A percentile compares a stretch with the other conserved stretches of the same genome.
phyloP scores from a whole-genome alignment of 73 alveolate species.

The Diophrys sp. region DNA sequence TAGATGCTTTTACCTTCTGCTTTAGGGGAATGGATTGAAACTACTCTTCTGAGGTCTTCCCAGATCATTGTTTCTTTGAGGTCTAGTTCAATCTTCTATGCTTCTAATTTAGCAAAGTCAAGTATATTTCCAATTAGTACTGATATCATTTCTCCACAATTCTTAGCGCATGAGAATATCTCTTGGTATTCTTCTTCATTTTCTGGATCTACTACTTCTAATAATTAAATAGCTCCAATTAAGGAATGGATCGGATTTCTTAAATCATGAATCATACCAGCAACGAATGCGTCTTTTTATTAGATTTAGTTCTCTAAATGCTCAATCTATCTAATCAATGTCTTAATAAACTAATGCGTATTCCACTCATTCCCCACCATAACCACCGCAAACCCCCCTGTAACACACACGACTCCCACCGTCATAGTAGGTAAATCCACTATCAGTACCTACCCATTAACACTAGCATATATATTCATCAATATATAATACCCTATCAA shows the following conservation, averaged over 20 bases:
- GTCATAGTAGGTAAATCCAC: not conserved
- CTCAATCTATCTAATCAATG: not conserved
- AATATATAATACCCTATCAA: not conserved
- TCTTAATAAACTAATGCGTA: not conserved
- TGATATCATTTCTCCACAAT: not conserved
- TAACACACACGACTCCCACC: too few relatives aligned
- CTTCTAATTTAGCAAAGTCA: not conserved
- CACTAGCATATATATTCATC: not conserved
- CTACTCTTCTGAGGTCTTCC: not conserved
- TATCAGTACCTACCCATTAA: not conserved
- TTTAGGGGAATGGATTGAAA: not conserved
- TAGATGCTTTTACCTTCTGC: not conserved
- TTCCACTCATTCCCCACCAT: not conserved
- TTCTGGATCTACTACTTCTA: not conserved
- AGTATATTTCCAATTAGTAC: not conserved
- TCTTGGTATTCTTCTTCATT: not conserved
- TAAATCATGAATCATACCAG: constrained; percentile 10
- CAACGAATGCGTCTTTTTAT: constrained; percentile 3
- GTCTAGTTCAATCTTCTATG: not conserved
- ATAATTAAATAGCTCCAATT: not conserved
- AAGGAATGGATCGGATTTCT: constrained; percentile 10
- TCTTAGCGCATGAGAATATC: not conserved
- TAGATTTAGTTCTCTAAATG: not conserved
- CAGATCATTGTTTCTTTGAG: not conserved
- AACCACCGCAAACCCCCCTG: not conserved